Base-by-base conservation (phyloP, 257 asterid genomes). In the Dorcoceras hygrometricum region DNA sequence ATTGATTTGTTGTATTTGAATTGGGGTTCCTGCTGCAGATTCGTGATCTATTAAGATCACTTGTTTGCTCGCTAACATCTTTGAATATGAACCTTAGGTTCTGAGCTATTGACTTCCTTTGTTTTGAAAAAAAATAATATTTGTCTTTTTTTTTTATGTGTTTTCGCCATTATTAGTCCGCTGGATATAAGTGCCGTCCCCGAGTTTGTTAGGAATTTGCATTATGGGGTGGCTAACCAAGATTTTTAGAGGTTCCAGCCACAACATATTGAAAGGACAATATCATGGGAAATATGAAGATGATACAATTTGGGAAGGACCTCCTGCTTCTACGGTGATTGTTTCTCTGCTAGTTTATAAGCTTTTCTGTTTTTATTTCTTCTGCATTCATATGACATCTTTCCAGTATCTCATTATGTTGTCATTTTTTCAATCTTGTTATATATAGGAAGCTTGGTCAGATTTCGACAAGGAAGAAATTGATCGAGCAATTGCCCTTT, bases 381-480 rank as follows among this genome's bases (percentile, higher is more conserved):
- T 71, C 24, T 32, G 62, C 32, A 34, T 57, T 60, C 63, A 32
- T 26, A 12, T 32, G 57, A 55, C 57, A 23, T 31, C 16, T 59
- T 68, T 53, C 12, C 62, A 72, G 54, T 55, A 53, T 69, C 62
- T 73, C 65, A 12, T 27, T 56, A 56, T 25, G 70, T 58, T 14
- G 20, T 66, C 23, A 70, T 67, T 57, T 14, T 57, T 67, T n/a
- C n/a, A 19, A 50, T 67, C 59, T 72, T 70, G 27, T 71, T 69
- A 31, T 32, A 63, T 75, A 60, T 66, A 93, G 99, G 97, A 88
- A 69, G 84, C 79, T 46, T 64, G 73, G 84, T 81, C 94, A 23
- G 98, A 94, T 77, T 85, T 88, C 66, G 98, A 94, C 61, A 79
- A 74, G 34, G 98, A 94, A 77, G 96, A 94, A 66, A 83, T 90